Evolutionary conservation across 2,329 filamentous ascomycete genomes (phyloP), one percentile per base, ranked within the genome.

Genomic region (Aureobasidium subglaciale): DNA sequence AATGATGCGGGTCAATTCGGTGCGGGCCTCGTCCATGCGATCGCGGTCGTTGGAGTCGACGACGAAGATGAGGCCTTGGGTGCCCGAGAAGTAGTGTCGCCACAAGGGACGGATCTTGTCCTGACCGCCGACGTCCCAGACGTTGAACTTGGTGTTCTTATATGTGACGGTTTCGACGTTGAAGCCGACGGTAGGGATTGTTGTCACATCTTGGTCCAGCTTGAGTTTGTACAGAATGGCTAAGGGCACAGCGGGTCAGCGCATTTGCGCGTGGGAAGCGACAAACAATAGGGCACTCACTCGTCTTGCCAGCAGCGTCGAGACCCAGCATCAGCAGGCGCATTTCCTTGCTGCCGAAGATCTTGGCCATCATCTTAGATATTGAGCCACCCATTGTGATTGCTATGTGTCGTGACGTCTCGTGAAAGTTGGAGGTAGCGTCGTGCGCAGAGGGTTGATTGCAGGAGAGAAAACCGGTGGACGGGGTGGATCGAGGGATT

Each of bases 91-190:
- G 82, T 99, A 99, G 78, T 97, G 93, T 80, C 93, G 90, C 93
- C 93, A 99, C 71, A 99, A 82, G 72, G 93, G 93, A 75, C 93
- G 86, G 74, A 99, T 99, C 88, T 97, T 97, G 85, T 99, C 93
- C 82, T 99, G 93, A 75, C 93, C 93, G 82, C 93, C 93, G 71
- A 99, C 93, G 81, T 97, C 93, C 93, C 93, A 99, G 73, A 99
- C 93, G 75, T 92, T 97, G 83, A 99, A 99, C 75, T 96, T 90
- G 70, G 96, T 96, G 85, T 99, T 99, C 85, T 96, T 96, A 83
- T 97, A 97, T 75, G 95, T 91, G 75, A 99, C 93, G 56, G 93
- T 97, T 84, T 99, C 93, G 75, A 99, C 93, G 81, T 99, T 99
- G 86, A 99, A 99, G 70, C 93, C 93, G 71, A 97, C 96, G 71